Percentiles rank a stretch among this genome's conserved stretches.
Evolutionary conservation across 345 rosid genomes (phyloP).

Genomic region (Eucalyptus leucophloia): DNA sequence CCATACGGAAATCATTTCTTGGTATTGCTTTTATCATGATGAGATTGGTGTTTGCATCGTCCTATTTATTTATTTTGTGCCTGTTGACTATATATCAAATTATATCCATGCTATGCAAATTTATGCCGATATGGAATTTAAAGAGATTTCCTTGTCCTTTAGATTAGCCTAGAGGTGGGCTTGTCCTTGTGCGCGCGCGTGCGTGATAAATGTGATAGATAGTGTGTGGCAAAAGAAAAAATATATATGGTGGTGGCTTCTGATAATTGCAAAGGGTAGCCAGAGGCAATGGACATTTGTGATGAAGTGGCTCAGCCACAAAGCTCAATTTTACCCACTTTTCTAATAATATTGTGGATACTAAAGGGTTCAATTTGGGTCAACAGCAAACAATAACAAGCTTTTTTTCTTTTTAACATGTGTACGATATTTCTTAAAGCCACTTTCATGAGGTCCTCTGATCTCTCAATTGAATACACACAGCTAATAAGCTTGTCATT

Average conservation of each 20-base stretch:
- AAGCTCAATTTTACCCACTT: neutral
- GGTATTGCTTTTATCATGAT: conserved; percentile 16
- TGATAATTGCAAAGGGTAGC: neutral
- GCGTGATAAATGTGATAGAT: no score
- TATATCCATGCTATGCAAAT: neutral
- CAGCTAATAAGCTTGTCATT: neutral
- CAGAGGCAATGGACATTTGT: neutral
- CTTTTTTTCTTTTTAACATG: neutral
- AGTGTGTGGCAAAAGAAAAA: neutral
- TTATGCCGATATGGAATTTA: neutral
- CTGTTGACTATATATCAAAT: neutral
- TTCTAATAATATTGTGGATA: neutral
- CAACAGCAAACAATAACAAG: neutral
- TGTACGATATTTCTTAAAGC: neutral
- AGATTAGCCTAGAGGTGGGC: fast-evolving
- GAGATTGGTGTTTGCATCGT: neutral
- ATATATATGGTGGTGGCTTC: neutral
- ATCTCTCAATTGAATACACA: neutral
- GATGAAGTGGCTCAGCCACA: neutral
- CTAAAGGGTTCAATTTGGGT: neutral
- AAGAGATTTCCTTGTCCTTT: neutral
- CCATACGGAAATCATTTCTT: conserved; percentile 74
- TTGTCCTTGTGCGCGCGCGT: no score
- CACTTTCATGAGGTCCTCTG: neutral
- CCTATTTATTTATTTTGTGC: neutral